Conservation (phyloP, 352 stramenopile genomes). For the Phytophthora fragariae region DNA sequence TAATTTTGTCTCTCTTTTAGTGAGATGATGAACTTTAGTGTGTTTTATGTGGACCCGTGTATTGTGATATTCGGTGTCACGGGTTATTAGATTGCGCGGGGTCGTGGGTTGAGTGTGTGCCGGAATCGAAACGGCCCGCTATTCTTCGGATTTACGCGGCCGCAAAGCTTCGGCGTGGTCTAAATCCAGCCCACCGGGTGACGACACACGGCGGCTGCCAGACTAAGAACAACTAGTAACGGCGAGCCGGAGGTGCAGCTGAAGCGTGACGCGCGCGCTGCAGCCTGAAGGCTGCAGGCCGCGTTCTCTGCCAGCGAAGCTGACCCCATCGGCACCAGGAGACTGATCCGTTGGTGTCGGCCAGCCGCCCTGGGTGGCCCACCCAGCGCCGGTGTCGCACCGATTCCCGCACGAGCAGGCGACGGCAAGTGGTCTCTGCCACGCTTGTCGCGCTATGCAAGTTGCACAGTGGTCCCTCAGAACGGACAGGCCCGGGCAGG, state of each 20-base stretch:
- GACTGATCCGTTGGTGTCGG: too few relatives aligned
- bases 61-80: too few relatives aligned
- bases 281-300: too few relatives aligned
- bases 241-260: too few relatives aligned
- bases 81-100: too few relatives aligned
- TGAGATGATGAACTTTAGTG: too few relatives aligned
- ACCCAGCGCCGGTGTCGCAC: too few relatives aligned
- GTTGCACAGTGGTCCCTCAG: background rate
- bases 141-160: constrained; percentile 22
- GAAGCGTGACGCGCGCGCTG: too few relatives aligned
- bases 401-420: background rate
- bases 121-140: constrained; percentile 19
- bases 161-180: constrained; percentile 2
- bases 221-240: constrained; percentile 18
- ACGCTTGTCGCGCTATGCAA: background rate
- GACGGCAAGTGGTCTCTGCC: background rate
- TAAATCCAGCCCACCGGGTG: constrained; percentile 12
- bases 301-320: background rate
- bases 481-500: background rate
- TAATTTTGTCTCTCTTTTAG: too few relatives aligned
- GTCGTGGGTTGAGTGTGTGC: constrained; percentile 20
- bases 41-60: too few relatives aligned
- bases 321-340: too few relatives aligned
- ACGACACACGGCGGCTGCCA: constrained; percentile 15
- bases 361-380: too few relatives aligned